These are phyloP conservation scores for Talaromyces thailandensis DNA, from an alignment of 495 filamentous ascomycete species.

Conservation along the genomic window DNA sequence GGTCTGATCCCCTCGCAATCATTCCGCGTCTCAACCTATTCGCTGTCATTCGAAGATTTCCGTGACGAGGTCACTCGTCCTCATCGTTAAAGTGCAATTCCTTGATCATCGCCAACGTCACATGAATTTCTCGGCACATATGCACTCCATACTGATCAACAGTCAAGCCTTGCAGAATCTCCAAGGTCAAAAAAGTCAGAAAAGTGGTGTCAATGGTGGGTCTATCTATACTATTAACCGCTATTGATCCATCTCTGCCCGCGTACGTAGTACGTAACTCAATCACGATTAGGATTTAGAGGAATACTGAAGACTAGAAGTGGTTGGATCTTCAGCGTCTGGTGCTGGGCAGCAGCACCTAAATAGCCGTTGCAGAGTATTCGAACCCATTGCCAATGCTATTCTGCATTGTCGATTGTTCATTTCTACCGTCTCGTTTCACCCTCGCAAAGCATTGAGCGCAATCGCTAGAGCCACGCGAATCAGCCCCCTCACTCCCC, in stretches of 20 bases:
- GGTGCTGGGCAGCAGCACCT: neutral
- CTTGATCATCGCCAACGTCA: neutral
- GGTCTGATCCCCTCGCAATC: neutral
- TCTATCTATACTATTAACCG: neutral
- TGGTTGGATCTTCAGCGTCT: neutral
- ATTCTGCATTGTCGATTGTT: too few species aligned
- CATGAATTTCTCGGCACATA: neutral
- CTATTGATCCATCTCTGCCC: neutral
- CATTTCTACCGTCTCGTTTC: too few species aligned
- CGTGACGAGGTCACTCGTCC: neutral
- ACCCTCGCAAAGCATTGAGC: too few species aligned
- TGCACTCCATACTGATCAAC: neutral
- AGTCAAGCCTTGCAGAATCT: neutral
- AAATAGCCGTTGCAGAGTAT: neutral
- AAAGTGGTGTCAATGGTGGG: neutral
- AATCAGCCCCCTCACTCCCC: neutral
- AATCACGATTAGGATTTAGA: neutral
- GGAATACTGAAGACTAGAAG: too few species aligned
- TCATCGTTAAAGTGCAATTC: neutral
- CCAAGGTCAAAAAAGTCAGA: neutral
- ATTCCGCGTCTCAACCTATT: neutral
- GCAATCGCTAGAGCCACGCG: neutral
- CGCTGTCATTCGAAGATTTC: too few species aligned
- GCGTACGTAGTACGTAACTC: neutral
- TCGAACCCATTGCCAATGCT: neutral